phyloP scores from a whole-genome alignment of 257 asterid genomes.

The Plectranthus barbatus region DNA sequence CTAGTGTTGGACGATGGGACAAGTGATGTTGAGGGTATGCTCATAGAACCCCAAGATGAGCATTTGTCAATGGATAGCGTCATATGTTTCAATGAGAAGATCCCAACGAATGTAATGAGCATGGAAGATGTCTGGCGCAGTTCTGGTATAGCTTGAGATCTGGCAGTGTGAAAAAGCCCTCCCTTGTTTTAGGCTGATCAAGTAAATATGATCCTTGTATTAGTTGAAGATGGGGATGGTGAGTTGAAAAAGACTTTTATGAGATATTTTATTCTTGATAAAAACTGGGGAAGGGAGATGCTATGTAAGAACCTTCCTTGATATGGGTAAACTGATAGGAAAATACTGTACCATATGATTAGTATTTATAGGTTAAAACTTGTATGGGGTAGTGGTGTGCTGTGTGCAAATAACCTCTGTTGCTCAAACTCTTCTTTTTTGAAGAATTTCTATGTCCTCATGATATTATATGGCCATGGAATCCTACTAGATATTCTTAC shows the following conservation, averaged over 20 bases:
- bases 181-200: background rate
- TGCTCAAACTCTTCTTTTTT: background rate
- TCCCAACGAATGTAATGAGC: constrained; percentile 36
- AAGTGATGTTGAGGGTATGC: constrained; percentile 46
- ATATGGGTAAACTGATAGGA: background rate
- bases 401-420: background rate
- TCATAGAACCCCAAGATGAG: constrained; percentile 55
- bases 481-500: too few species aligned
- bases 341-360: background rate
- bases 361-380: background rate
- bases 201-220: constrained; percentile 3
- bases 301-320: background rate
- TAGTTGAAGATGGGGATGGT: background rate
- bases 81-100: constrained; percentile 44
- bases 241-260: background rate
- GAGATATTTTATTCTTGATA: background rate
- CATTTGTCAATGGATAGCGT: constrained; percentile 58
- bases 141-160: constrained; percentile 37
- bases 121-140: constrained; percentile 40
- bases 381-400: background rate
- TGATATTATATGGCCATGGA: background rate
- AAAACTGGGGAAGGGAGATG: background rate
- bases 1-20: constrained; percentile 48
- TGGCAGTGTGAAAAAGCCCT: constrained; percentile 10
- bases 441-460: too few species aligned